These are phyloP conservation scores for Cercospora berteroae DNA, from an alignment of 2,329 filamentous ascomycete species.

Conservation along the genomic window DNA sequence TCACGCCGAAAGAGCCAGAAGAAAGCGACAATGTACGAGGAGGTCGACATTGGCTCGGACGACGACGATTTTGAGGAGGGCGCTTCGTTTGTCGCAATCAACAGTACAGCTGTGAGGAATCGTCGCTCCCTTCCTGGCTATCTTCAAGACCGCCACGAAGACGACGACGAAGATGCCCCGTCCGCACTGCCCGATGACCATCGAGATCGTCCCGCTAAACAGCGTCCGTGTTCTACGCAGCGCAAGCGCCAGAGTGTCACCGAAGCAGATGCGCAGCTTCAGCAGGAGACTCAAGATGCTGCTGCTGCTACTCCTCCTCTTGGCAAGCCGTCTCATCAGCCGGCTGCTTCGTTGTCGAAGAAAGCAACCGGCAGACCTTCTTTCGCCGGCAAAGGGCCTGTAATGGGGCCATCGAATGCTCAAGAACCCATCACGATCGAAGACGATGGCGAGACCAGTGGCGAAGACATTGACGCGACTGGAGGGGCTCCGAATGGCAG, in stretches of 20 bases:
- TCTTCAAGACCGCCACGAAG: conserved; percentile 43
- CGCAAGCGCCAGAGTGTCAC: conserved; percentile 5
- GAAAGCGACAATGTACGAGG: conserved; percentile 42
- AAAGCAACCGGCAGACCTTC: conserved; percentile 7
- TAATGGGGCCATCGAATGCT: conserved; percentile 35
- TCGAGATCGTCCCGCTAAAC: conserved; percentile 36
- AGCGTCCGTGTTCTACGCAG: conserved; percentile 5
- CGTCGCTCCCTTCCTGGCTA: conserved; percentile 38
- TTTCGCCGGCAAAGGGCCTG: conserved; percentile 35
- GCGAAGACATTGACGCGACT: conserved; percentile 52
- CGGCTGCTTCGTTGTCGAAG: conserved; percentile 6
- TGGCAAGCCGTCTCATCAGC: neutral
- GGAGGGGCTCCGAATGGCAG: conserved; percentile 49
- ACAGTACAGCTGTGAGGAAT: conserved; percentile 13
- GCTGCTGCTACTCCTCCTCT: neutral
- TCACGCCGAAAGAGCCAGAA: conserved; percentile 22
- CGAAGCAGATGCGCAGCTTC: conserved; percentile 17
- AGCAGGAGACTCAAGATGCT: conserved; percentile 17
- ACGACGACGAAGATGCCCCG: conserved; percentile 42
- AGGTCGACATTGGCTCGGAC: conserved; percentile 48
- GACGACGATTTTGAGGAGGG: conserved; percentile 38
- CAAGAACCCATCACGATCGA: conserved; percentile 37
- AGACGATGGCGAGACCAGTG: conserved; percentile 28
- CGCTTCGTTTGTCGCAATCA: conserved; percentile 21
- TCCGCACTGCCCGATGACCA: conserved; percentile 46